phyloP scores from a whole-genome alignment of 345 rosid genomes.

The Gossypium longicalyx region DNA sequence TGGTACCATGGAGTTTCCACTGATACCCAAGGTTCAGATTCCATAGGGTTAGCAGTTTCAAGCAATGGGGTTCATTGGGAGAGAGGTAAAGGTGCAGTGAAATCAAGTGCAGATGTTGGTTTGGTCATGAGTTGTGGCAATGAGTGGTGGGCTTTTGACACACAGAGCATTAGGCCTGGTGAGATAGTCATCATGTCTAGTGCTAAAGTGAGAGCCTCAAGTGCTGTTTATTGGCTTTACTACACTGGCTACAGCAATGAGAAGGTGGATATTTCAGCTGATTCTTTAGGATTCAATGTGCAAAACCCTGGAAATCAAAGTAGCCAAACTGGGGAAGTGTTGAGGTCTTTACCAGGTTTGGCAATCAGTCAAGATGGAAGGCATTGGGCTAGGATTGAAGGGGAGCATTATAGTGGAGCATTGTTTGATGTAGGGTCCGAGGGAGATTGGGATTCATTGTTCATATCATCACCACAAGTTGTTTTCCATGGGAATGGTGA shows the following conservation, averaged over 20 bases:
- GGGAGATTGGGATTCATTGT: constrained; percentile 75
- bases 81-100: constrained; percentile 45
- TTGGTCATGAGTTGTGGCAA: constrained; percentile 54
- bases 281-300: constrained; percentile 22
- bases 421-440: constrained; percentile 70
- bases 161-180: constrained; percentile 53
- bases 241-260: constrained; percentile 61
- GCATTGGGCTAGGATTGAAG: constrained; percentile 91
- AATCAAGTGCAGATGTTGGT: constrained; percentile 64
- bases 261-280: constrained; percentile 30
- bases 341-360: constrained; percentile 61
- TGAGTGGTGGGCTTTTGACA: constrained; percentile 91
- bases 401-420: constrained; percentile 80
- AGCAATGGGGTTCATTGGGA: constrained; percentile 85
- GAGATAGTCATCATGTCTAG: constrained; percentile 80
- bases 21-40: constrained; percentile 35
- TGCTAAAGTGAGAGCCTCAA: constrained; percentile 44
- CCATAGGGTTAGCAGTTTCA: constrained; percentile 68
- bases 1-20: constrained; percentile 73
- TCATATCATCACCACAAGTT: constrained; percentile 65
- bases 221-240: constrained; percentile 79
- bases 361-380: constrained; percentile 86
- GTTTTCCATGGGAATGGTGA: constrained; percentile 63
- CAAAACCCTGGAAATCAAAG: constrained; percentile 51
- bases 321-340: constrained; percentile 17